A percentile compares a stretch with the other conserved stretches of the same genome.
Conservation (phyloP, 2,329 filamentous ascomycete genomes). For the Paracoccidioides brasiliensis region DNA sequence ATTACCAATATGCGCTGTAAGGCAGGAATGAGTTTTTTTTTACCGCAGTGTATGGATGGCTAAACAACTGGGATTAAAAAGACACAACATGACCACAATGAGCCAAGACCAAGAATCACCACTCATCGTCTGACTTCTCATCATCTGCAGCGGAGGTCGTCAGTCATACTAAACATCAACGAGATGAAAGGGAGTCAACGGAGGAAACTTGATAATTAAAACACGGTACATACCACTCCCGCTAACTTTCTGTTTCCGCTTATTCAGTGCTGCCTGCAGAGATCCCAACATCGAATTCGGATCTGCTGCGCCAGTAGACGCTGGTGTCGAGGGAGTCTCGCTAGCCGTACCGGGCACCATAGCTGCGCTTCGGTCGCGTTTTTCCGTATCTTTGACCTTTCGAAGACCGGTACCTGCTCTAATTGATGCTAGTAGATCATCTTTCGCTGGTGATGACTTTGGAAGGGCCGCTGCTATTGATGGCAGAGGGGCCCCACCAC, state of each 20-base stretch:
- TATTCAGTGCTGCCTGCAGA: slow-evolving; percentile 61
- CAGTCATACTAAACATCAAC: too few relatives aligned
- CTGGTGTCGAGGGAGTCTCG: slow-evolving; percentile 46
- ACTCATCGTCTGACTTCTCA: slow-evolving; percentile 35
- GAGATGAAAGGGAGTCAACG: background rate
- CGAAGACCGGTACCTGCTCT: slow-evolving; percentile 38
- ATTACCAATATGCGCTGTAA: background rate
- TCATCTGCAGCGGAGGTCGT: slow-evolving; percentile 23
- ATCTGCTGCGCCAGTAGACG: slow-evolving; percentile 36
- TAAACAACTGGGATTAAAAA: background rate
- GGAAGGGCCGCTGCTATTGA: slow-evolving; percentile 34
- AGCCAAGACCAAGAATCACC: slow-evolving; percentile 19
- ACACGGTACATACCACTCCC: slow-evolving; percentile 65
- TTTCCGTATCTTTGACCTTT: slow-evolving; percentile 35
- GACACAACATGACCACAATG: background rate
- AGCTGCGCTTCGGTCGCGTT: slow-evolving; percentile 34
- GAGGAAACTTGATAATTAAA: slow-evolving; percentile 2
- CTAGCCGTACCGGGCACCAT: slow-evolving; percentile 37
- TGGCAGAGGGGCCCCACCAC: slow-evolving; percentile 29
- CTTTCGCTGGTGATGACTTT: slow-evolving; percentile 25
- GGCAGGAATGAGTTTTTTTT: background rate
- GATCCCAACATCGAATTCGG: slow-evolving; percentile 64
- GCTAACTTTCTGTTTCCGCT: slow-evolving; percentile 86
- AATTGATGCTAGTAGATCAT: slow-evolving; percentile 36
- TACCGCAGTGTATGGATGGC: background rate